Evolutionary conservation across 495 filamentous ascomycete species (phyloP), one percentile per base, ranked within the genome.

Genomic region (Aspergillus taichungensis): DNA sequence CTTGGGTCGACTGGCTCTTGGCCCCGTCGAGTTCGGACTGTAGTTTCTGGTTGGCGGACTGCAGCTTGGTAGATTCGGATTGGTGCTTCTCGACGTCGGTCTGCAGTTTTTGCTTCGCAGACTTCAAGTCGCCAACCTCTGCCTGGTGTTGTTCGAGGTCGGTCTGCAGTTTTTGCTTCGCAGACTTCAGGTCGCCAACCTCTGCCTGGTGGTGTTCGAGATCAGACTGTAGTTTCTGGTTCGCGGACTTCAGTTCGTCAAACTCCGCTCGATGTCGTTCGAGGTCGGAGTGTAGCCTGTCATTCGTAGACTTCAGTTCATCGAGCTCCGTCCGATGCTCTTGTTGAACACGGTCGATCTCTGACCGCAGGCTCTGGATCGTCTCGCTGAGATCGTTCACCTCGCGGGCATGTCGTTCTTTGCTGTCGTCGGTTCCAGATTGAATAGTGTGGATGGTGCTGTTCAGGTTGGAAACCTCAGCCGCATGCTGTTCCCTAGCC

Each of bases 31-130:
- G 47, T 47, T 78, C 73, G 7, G 74, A 72, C 54, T 79, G 74
- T 12, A 85, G 57, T 14, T 67, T 60, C 43, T 68, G 68, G 34
- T 78, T 71, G 13, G 71, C 76, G 6, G 73, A 68, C 43, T 72
- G 68, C 39, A 83, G 62, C 28, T 80, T 76, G 2, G 73, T 67
- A 48, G 74, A 63, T 50, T 84, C 79, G 1, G 77, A 74, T 36
- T 84, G 78, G 72, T 83, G 63, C 38, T 76, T 53, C 36, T 78
- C 74, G 31, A 85, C 41, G 40, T 77, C 69, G 8, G 72, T 68
- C 53, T 80, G 71, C 11, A 84, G 58, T 18, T 62, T 59, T 47
- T 72, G 69, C 34, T 76, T 67, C 28, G 71, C 77, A 3, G 71
- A 72, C 42, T 71, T 70, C 28, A 82, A 57, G 30, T 80, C 77